Evolutionary conservation across 176 grass and related monocot species (phyloP), one percentile per base, ranked within the genome.

Genomic region (Tuctoria greenei): DNA sequence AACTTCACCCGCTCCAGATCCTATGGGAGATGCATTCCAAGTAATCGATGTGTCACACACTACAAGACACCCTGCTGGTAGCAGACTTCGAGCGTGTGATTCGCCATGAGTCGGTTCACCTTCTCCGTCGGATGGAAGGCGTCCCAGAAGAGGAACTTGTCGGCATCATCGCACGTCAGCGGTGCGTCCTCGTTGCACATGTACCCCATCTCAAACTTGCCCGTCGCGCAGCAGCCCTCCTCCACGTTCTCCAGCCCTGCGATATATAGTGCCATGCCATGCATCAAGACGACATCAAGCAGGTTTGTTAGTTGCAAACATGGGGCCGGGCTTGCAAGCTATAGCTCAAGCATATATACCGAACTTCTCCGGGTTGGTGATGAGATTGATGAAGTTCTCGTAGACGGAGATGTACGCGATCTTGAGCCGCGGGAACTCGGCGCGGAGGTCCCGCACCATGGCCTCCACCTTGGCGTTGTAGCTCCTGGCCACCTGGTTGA

Each of bases 241-340:
- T 82, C 84, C 38, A 96, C 92, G 79, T 95, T 91, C 83, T 91
- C 92, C 52, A 95, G 20, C 37, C 92, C 90, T 87, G 69, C 37
- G 31, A 74, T 16, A 4, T 5, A 74, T 16, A 4, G 16, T 47
- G 31, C 31, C 31, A 31, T 21, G 18, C 17, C 13, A 35, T 61
- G 16, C 1, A 40, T 65, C 37, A 11, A 26, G 1, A 4, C 21
- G 1, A 16, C 31, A 13, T 8, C 1, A 11, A 3, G 18, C 13
- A 16, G 45, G 45, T 47, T 16, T 47, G 16, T 47, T 21, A 4
- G 51, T 54, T 51, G 47, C 47, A 21, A 54, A 54, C 2, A 9
- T 21, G 21, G n/a, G n/a, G n/a, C n/a, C 51, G 51, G 2, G 20
- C 17, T 4, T 49, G 49, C 6, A 0, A 21, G 51, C 6, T 52